Base-by-base conservation (phyloP, 73 alveolate species). In the Symbiodinium pilosum region DNA sequence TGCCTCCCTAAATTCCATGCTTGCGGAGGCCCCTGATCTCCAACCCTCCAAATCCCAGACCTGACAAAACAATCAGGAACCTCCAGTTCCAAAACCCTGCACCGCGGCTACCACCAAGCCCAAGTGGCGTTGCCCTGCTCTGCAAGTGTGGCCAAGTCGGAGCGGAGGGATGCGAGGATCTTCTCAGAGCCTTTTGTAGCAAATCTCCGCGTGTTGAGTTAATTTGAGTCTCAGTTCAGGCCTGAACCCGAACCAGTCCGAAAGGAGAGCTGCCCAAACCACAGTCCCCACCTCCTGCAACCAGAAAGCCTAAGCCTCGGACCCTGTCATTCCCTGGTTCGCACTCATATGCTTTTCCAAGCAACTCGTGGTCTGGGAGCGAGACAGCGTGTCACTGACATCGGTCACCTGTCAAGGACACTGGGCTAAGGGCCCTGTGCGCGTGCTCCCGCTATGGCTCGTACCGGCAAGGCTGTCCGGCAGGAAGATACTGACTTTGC, bases 71-170 rank as follows among this genome's bases (percentile, higher is more conserved):
- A 11, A 16, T 47, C 64, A 16, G 64, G 64, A 47, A 11, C 24
- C 52, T 14, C 11, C 87, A 75, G 34, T 34, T 6, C 52, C 34
- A 14, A 54, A 54, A 54, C 34, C 71, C 7, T 21, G 30, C 30
- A 47, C 18, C 71, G 26, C 26, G 28, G 7, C 7, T 54, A 54
- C 34, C 26, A 30, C 6, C n/a, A n/a, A n/a, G n/a, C n/a, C 40
- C 40, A 30, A 3, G 77, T 64, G 38, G 36, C 77, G 32, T 64
- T 64, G 77, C 77, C 96, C 87, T 89, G 96, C 43, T 64, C 87
- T 0, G 96, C 96, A 54, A 89, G 54, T 69, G 75, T 89, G 96
- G 87, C 69, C 87, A 89, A 43, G 51, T 89, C 96, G 36, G 11
- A 21, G 73, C 96, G 96, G 21, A 89, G 96, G 75, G 38, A 64